A percentile compares a stretch with the other conserved stretches of the same genome.
Evolutionary conservation across 2,329 filamentous ascomycete species (phyloP).

Genomic region (Mariannaea elegans): DNA sequence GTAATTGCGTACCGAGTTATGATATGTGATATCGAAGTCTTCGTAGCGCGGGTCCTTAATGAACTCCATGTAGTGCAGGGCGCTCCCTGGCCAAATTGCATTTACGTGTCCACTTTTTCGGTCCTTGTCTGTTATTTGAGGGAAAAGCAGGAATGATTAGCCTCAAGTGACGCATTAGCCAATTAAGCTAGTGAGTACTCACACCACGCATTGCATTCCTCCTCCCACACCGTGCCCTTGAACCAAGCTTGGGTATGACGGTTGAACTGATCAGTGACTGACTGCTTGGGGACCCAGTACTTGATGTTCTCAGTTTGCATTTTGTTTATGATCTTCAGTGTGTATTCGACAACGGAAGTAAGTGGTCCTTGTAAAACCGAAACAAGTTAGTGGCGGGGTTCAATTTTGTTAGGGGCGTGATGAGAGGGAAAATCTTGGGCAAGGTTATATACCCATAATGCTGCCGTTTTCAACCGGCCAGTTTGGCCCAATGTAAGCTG

Average conservation of each 20-base stretch:
- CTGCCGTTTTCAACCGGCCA: no score
- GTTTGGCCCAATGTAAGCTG: no score
- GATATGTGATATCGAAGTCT: constrained; percentile 10
- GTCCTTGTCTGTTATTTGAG: no score
- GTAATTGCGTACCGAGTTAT: no score
- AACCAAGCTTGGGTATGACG: constrained; percentile 2
- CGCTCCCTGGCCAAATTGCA: constrained; percentile 10
- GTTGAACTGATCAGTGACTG: constrained; percentile 5
- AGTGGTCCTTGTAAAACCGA: no score
- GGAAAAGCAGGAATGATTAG: no score
- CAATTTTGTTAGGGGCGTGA: no score
- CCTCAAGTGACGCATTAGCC: no score
- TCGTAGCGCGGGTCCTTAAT: neutral
- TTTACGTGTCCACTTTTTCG: constrained; percentile 2
- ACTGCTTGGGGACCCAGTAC: neutral
- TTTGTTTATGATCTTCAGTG: neutral
- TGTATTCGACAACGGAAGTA: neutral
- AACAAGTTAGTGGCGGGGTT: no score
- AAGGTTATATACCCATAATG: no score
- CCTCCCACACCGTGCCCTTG: constrained; percentile 6
- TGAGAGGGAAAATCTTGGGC: no score
- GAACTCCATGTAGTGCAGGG: neutral
- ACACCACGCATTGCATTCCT: constrained; percentile 11
- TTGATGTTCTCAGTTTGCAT: constrained; percentile 11
- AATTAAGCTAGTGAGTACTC: no score